A percentile compares a stretch with the other conserved stretches of the same genome.
These are phyloP conservation scores for Coemansia sp. DNA, from an alignment of 371 early-diverging fungal species.

Conservation along the genomic window DNA sequence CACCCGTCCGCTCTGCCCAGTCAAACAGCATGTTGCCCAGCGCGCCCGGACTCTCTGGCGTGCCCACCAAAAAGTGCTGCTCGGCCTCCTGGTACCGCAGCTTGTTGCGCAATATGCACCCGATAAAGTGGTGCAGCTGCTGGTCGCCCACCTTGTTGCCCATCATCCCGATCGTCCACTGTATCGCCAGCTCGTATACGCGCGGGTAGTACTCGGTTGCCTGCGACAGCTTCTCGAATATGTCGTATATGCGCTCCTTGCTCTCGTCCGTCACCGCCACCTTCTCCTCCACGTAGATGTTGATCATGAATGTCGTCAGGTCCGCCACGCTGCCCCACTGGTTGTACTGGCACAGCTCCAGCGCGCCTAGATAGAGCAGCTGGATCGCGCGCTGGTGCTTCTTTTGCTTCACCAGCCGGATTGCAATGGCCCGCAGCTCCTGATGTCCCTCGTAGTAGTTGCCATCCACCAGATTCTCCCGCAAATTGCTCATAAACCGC, in stretches of 20 bases:
- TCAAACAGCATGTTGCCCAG: constrained; percentile 71
- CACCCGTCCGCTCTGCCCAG: constrained; percentile 61
- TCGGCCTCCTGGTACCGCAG: constrained; percentile 67
- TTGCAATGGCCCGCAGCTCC: constrained; percentile 47
- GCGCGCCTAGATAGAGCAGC: constrained; percentile 75
- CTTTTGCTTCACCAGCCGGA: constrained; percentile 68
- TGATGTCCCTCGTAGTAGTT: constrained; percentile 51
- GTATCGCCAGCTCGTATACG: constrained; percentile 53
- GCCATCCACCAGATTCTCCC: constrained; percentile 40
- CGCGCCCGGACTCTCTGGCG: constrained; percentile 72
- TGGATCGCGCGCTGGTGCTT: constrained; percentile 75
- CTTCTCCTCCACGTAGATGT: constrained; percentile 69
- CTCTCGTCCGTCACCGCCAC: constrained; percentile 69
- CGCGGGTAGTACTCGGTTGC: constrained; percentile 53
- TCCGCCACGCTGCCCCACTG: constrained; percentile 87
- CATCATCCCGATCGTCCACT: constrained; percentile 51
- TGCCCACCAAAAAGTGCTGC: constrained; percentile 73
- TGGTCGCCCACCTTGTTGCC: constrained; percentile 73
- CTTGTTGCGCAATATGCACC: constrained; percentile 64
- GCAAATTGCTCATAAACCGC: constrained; percentile 43
- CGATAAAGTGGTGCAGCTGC: constrained; percentile 81
- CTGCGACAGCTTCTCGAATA: constrained; percentile 41
- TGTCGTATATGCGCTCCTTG: constrained; percentile 54
- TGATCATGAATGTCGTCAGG: constrained; percentile 76
- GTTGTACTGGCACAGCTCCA: constrained; percentile 71